phyloP scores from a whole-genome alignment of 1,139 yeast genomes.

The Meyerozyma smithsonii region DNA sequence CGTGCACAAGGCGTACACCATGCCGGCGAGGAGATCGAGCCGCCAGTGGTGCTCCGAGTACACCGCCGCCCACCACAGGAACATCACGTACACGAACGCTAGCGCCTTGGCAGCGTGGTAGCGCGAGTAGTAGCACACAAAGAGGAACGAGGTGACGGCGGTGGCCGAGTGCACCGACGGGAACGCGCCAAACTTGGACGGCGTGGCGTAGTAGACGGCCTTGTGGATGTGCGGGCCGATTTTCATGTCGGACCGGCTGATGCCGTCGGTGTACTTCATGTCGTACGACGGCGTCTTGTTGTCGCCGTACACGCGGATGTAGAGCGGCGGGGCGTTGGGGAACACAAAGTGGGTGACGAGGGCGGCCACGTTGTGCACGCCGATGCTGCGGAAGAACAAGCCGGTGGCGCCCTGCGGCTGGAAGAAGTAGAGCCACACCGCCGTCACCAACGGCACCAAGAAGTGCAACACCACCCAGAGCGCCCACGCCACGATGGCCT shows the following conservation, averaged over 20 bases:
- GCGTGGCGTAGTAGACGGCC: constrained; percentile 14
- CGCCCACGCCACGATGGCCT: constrained; percentile 12
- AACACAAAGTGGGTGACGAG: constrained; percentile 11
- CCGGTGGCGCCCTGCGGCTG: constrained; percentile 15
- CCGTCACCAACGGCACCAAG: constrained; percentile 10
- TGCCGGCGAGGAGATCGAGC: constrained; percentile 14
- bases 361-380: constrained; percentile 12
- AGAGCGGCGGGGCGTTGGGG: constrained; percentile 17
- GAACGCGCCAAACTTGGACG: constrained; percentile 14
- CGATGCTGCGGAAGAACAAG: constrained; percentile 10
- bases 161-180: constrained; percentile 15
- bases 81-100: constrained; percentile 9
- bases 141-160: constrained; percentile 13
- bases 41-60: constrained; percentile 17
- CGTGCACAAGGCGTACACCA: constrained; percentile 10
- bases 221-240: constrained; percentile 10
- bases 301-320: constrained; percentile 14
- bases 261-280: constrained; percentile 16
- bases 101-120: constrained; percentile 9
- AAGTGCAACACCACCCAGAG: constrained; percentile 14
- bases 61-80: constrained; percentile 18
- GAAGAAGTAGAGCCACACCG: constrained; percentile 13
- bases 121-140: constrained; percentile 12
- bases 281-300: constrained; percentile 12
- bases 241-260: constrained; percentile 13